Conservation (phyloP, 495 filamentous ascomycete species). For the Talaromyces stipitatus region DNA sequence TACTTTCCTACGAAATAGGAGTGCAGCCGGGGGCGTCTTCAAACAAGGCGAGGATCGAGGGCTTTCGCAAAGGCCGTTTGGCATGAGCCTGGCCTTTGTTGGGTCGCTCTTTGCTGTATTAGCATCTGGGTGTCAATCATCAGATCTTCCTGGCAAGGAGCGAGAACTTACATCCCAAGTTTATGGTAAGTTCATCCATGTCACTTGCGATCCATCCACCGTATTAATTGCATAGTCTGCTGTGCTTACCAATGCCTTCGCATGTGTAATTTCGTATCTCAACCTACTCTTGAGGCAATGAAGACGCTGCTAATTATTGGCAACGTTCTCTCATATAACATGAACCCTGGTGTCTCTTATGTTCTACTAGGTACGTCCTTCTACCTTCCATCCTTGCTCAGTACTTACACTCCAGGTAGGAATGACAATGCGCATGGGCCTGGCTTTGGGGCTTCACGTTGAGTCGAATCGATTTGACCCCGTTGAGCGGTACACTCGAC, state of each 20-base stretch:
- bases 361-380: conserved; percentile 41
- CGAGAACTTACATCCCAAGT: conserved; percentile 54
- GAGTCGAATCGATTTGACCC: conserved; percentile 37
- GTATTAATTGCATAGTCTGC: conserved; percentile 32
- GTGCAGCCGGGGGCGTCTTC: conserved; percentile 36
- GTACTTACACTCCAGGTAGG: conserved; percentile 20
- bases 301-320: conserved; percentile 52
- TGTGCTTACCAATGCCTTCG: conserved; percentile 57
- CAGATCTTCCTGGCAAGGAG: conserved; percentile 52
- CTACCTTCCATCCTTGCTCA: neutral
- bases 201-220: neutral
- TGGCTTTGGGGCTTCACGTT: conserved; percentile 51
- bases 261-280: conserved; percentile 53
- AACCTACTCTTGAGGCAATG: conserved; percentile 48
- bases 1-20: conserved; percentile 59
- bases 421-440: conserved; percentile 51
- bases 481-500: conserved; percentile 25
- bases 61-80: conserved; percentile 30
- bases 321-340: conserved; percentile 55
- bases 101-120: conserved; percentile 65
- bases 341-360: conserved; percentile 58
- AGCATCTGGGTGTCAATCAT: conserved; percentile 73
- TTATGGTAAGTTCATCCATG: conserved; percentile 35
- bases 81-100: conserved; percentile 31
- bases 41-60: conserved; percentile 27